A percentile compares a stretch with the other conserved stretches of the same genome.
These are phyloP conservation scores for Salicornia ramosissima DNA, from an alignment of 148 eudicot species.

Conservation along the genomic window DNA sequence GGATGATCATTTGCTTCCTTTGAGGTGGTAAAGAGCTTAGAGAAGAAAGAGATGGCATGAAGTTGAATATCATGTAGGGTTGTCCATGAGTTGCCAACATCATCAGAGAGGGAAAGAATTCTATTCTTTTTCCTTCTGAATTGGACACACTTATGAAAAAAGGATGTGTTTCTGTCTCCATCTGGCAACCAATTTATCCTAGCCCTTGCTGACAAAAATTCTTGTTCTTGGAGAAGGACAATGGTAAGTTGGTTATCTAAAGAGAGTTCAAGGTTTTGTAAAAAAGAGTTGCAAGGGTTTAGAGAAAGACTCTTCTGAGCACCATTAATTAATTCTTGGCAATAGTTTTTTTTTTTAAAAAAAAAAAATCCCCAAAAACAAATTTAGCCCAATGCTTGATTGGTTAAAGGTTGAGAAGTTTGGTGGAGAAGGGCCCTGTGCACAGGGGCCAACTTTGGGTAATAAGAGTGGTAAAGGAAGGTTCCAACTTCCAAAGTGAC, in stretches of 20 bases:
- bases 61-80: no score
- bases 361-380: background rate
- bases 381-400: background rate
- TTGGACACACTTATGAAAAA: no score
- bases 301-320: background rate
- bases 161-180: no score
- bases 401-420: no score
- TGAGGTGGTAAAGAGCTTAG: no score
- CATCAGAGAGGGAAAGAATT: no score
- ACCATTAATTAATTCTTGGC: background rate
- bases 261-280: background rate
- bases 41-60: no score
- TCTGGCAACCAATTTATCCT: no score
- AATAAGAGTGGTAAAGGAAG: background rate
- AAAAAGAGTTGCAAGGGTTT: background rate
- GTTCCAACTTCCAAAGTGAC: background rate
- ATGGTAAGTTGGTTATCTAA: background rate
- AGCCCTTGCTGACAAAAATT: background rate
- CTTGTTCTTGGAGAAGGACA: background rate
- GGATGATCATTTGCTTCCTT: no score
- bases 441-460: background rate
- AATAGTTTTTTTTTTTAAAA: background rate
- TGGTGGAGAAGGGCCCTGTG: background rate
- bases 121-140: no score
- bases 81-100: no score